These are phyloP conservation scores for Dentipellis fragilis DNA, from an alignment of 768 basidiomycete genomes.

Conservation along the genomic window DNA sequence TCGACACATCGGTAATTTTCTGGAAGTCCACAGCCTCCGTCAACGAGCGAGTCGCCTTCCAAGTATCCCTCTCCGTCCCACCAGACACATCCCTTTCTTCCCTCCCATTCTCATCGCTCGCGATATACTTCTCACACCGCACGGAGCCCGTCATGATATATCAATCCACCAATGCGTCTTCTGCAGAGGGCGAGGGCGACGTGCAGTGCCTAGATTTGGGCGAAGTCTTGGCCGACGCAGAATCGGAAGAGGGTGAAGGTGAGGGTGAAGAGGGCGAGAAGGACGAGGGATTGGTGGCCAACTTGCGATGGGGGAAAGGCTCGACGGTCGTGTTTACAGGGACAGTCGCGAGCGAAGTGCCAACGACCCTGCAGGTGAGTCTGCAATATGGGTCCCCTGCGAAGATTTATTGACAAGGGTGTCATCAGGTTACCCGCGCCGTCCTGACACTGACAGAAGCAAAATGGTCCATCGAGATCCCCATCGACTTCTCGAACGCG, in stretches of 20 bases:
- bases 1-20: conserved; percentile 58
- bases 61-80: conserved; percentile 55
- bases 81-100: conserved; percentile 35
- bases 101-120: conserved; percentile 52
- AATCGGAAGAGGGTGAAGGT: too few relatives aligned
- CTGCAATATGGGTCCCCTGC: not conserved
- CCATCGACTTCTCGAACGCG: conserved; percentile 33
- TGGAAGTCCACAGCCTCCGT: conserved; percentile 58
- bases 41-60: conserved; percentile 58
- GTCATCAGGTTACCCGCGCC: conserved; percentile 29
- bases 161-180: conserved; percentile 21
- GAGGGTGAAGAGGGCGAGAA: not conserved
- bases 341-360: conserved; percentile 37
- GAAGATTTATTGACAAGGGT: not conserved
- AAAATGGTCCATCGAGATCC: conserved; percentile 59
- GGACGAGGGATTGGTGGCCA: conserved; percentile 15
- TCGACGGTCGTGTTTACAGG: conserved; percentile 52
- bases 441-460: conserved; percentile 46
- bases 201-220: conserved; percentile 42
- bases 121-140: conserved; percentile 47
- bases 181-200: not conserved
- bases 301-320: conserved; percentile 52
- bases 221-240: conserved; percentile 17
- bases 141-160: conserved; percentile 40
- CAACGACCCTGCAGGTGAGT: conserved; percentile 46